Evolutionary conservation across 2,329 filamentous ascomycete genomes (phyloP), one percentile per base, ranked within the genome.

Genomic region (Hypomyces perniciosus): DNA sequence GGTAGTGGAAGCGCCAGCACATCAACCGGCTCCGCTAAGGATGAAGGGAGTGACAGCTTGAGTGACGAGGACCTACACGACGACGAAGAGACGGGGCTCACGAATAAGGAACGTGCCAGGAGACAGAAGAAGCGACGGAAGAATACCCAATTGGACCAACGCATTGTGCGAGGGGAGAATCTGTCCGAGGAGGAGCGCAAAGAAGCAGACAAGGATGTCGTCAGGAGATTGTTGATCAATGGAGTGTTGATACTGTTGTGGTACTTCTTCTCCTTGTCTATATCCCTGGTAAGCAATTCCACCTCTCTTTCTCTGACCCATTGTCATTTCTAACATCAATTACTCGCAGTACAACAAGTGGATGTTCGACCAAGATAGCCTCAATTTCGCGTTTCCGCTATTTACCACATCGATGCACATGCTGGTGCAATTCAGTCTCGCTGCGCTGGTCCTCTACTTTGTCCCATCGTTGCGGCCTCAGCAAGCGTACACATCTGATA

Each of bases 371-470:
- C 80, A 85, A 55, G 80, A 86, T 59, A 83, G 86, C 58, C 81
- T 95, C 59, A 86, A 96, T 69, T 99, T 99, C 67, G 85, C 88
- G 46, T 97, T 93, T 63, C 93, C 93, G 37, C 79, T 99, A 45
- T 97, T 97, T 70, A 96, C 91, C 8, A 99, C 93, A 4, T 88
- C 89, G 57, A 76, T 93, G 67, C 93, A 99, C 72, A 97, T 97
- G 91, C 73, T 91, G 26, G 90, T 99, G 45, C 93, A 99, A 66
- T 97, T 97, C 69, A 70, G 77, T 12, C 81, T 97, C 39, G 80
- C 93, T 7, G 83, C 79, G 13, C 68, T 87, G 40, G 85, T 96
- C 29, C 79, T 99, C 48, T 92, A 84, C 66, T 78, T 92, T 55
- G 74, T 97, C 50, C 93, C 93, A 20, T 86, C 84, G 1, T 75